phyloP scores from a whole-genome alignment of 2,329 filamentous ascomycete species.

The Cladophialophora immunda region DNA sequence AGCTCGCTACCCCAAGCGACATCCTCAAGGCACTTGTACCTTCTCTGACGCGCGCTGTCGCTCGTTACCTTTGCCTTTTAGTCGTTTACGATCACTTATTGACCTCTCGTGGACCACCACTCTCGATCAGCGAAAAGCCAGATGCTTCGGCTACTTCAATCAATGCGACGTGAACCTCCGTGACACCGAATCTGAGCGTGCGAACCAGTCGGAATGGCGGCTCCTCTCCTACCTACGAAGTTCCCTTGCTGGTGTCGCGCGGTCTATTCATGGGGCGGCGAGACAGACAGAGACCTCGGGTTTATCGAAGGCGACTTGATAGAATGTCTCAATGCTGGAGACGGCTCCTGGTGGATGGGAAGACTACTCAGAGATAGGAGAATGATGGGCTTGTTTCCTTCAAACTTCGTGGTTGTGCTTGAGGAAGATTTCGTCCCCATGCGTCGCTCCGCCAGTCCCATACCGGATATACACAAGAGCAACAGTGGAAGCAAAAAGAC shows the following conservation, averaged over 20 bases:
- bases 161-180: slow-evolving; percentile 16
- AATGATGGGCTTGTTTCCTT: slow-evolving; percentile 92
- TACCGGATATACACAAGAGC: slow-evolving; percentile 61
- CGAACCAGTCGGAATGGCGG: slow-evolving; percentile 27
- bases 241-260: slow-evolving; percentile 94
- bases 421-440: slow-evolving; percentile 82
- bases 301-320: slow-evolving; percentile 98
- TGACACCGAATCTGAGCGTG: not conserved
- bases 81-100: not conserved
- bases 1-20: not conserved
- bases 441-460: slow-evolving; percentile 58
- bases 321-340: slow-evolving; percentile 96
- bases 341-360: slow-evolving; percentile 98
- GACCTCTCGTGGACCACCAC: not conserved
- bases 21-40: not conserved
- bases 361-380: slow-evolving; percentile 87
- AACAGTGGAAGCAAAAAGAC: slow-evolving; percentile 45
- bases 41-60: not conserved
- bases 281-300: slow-evolving; percentile 92
- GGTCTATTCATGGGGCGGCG: slow-evolving; percentile 92
- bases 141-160: slow-evolving; percentile 24
- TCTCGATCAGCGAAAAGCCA: slow-evolving; percentile 12
- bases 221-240: slow-evolving; percentile 70
- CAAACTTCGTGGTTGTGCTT: slow-evolving; percentile 94
- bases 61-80: not conserved